Evolutionary conservation across 257 asterid genomes (phyloP), one percentile per base, ranked within the genome.

Genomic region (Penstemon eatonii): DNA sequence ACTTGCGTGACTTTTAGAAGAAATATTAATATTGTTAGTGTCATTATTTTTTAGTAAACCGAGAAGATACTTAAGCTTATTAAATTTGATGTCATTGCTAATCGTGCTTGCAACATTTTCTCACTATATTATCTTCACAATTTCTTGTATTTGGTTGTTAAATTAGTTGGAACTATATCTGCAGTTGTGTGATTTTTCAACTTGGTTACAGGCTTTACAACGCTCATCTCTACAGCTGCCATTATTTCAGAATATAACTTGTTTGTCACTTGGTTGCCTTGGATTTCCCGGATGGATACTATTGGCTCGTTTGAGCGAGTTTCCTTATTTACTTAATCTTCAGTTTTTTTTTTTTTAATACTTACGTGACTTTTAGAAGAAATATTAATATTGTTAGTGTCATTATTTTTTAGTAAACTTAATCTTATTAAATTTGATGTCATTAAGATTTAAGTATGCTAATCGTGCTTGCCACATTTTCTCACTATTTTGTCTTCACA

Each of bases 151-250:
- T 3, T 53, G 6, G 12, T 3, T n/a, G 8, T 25, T 11, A 53
- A 7, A 3, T 11, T 53, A 6, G 19, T 25, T 15, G 25, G 19
- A 10, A 25, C 13, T 6, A 1, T 53, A 7, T 6, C 37, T 8
- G 1, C 19, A 4, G 9, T 13, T 13, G 3, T 8, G 7, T 54
- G 2, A 10, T 60, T 60, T 39, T 42, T 25, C 38, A 42, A 42
- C 10, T 45, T 63, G 18, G 8, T 63, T 18, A 45, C 67, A 63
- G 67, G 67, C 42, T 10, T 8, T 63, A n/a, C 8, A 12, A 3
- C 15, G 54, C 4, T 15, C 56, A 18, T n/a, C 41, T 45, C 5
- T 18, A 2, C 1, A 33, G 45, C 15, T 63, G 33, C 54, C 54
- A 1, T 9, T 13, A 11, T 63, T 63, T 45, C 40, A 7, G 55